Conservation (phyloP, 2,329 filamentous ascomycete genomes). For the Fusarium mundagurra region DNA sequence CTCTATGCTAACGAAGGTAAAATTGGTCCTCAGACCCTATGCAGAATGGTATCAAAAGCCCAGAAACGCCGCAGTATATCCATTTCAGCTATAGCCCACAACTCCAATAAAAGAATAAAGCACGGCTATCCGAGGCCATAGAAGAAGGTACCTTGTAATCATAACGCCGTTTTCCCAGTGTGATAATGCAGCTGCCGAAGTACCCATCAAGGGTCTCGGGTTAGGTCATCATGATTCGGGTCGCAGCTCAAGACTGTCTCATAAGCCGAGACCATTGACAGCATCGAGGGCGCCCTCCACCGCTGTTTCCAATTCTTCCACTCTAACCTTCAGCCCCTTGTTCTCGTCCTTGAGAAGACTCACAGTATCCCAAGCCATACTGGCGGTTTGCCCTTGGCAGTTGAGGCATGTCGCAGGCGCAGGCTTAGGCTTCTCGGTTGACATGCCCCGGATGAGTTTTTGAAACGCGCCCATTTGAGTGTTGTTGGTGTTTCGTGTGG, state of each 20-base stretch:
- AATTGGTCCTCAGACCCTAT: constrained; percentile 28
- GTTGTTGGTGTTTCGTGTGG: constrained; percentile 47
- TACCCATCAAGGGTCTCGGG: constrained; percentile 18
- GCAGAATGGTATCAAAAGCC: constrained; percentile 44
- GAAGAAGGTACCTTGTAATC: constrained; percentile 8
- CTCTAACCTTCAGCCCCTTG: constrained; percentile 66
- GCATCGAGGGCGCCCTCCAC: constrained; percentile 70
- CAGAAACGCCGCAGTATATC: constrained; percentile 35
- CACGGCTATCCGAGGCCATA: constrained; percentile 1
- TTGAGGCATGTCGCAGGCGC: constrained; percentile 58
- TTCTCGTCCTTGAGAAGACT: constrained; percentile 70
- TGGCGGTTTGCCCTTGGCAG: constrained; percentile 67
- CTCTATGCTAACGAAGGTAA: constrained; percentile 30
- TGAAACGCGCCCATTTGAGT: constrained; percentile 51
- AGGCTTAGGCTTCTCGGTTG: constrained; percentile 47
- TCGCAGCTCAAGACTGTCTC: constrained; percentile 1
- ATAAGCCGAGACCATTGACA: constrained; percentile 65
- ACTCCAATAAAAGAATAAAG: constrained; percentile 29
- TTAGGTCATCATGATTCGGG: constrained; percentile 4
- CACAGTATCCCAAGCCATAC: constrained; percentile 73
- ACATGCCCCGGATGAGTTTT: constrained; percentile 55
- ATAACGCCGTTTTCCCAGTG: constrained; percentile 15
- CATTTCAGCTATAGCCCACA: constrained; percentile 15
- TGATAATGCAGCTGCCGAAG: constrained; percentile 14
- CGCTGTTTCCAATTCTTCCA: constrained; percentile 66